Base-by-base conservation (phyloP, 2,329 filamentous ascomycete genomes). In the Penicillium fuscoglaucum region DNA sequence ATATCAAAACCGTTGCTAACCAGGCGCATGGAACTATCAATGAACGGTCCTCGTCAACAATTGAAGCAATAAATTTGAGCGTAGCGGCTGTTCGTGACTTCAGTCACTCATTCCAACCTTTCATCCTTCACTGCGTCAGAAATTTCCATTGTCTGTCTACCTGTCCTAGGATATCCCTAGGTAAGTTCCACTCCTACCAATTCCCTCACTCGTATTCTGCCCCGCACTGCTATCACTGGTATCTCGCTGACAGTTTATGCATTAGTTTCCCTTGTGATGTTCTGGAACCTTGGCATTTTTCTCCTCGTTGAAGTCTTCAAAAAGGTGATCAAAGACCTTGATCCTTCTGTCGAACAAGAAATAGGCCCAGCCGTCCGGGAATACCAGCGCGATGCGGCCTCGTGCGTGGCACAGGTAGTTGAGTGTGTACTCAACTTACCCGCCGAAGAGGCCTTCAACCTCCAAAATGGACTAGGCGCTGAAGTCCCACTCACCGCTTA, bases 271-370 rank as follows among this genome's bases (percentile, higher is more conserved):
- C 55, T 68, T 41, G 43, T 55, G 7, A 55, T 59, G 31, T 63
- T 64, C 15, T 69, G 67, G 67, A 57, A 62, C 19, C 54, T 68
- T 8, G 65, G 65, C 1, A 43, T 65, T 2, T 61, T 69, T 41
- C 55, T 63, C 6, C 33, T 69, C 3, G 56, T 33, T 5, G 61
- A 68, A n/a, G 24, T 63, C 10, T 46, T 54, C 19, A 17, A 24
- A 15, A 31, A 41, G 1, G 39, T 33, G 12, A 39, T 17, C n/a
- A 10, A 45, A 39, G 60, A 19, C 10, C 28, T 37, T 15, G 33
- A 24, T 39, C 9, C 1, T 26, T 9, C n/a, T 1, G 6, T n/a
- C 7, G 12, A 13, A 21, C n/a, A 19, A 37, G 44, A 46, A 4
- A 6, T 44, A 10, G 24, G 24, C 0, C 24, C 48, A 24, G 31